phyloP scores from a whole-genome alignment of 148 eudicot species.

The Pharnaceum exiguum region DNA sequence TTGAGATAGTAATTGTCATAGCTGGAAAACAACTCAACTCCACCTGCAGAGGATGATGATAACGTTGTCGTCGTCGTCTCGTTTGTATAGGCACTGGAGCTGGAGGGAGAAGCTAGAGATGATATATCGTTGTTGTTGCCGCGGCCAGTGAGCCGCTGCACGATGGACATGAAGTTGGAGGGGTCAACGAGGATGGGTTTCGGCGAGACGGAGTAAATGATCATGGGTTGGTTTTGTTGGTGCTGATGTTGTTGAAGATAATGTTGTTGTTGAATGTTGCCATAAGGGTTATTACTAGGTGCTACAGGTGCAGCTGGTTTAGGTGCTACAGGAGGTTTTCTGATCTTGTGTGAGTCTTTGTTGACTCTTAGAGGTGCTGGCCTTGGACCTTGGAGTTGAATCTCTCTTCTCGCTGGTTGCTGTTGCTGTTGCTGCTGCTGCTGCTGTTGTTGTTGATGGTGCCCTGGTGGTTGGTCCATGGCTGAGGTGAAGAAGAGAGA shows the following conservation, averaged over 20 bases:
- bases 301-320: slow-evolving; percentile 7
- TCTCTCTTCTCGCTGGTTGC: slow-evolving; percentile 31
- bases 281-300: no score
- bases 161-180: slow-evolving; percentile 54
- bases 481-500: background rate
- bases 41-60: no score
- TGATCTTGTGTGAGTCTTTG: slow-evolving; percentile 62
- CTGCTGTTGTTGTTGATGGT: no score
- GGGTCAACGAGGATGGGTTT: slow-evolving; percentile 56
- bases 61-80: no score
- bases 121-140: background rate
- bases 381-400: slow-evolving; percentile 60
- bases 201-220: slow-evolving; percentile 75
- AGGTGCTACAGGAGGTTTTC: slow-evolving; percentile 51
- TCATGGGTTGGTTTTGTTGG: slow-evolving; percentile 39
- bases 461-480: slow-evolving; percentile 11
- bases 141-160: slow-evolving; percentile 70
- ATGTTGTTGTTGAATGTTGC: no score
- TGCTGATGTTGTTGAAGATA: background rate
- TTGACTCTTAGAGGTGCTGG: slow-evolving; percentile 57
- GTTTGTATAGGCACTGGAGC: slow-evolving; percentile 4
- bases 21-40: no score
- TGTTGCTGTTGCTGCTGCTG: slow-evolving; percentile 11
- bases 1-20: no score
- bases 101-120: background rate